phyloP scores from a whole-genome alignment of 192 early-diverging fungal species.

The Gigaspora rosea region DNA sequence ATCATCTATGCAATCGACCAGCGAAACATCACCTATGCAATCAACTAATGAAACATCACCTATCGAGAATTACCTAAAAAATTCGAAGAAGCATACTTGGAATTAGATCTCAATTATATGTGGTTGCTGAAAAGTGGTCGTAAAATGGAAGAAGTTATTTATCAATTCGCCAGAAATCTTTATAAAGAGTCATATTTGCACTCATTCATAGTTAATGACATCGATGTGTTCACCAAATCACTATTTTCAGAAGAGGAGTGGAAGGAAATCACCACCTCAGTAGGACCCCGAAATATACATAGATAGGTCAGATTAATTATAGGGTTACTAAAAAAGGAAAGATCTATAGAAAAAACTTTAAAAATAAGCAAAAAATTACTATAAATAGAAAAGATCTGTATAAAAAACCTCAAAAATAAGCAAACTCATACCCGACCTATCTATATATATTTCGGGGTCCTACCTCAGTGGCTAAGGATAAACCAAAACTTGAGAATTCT shows the following conservation, averaged over 20 bases:
- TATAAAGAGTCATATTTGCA: neutral
- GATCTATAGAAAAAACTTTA: no score
- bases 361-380: no score
- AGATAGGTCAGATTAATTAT: no score
- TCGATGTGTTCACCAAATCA: neutral
- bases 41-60: neutral
- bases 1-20: no score
- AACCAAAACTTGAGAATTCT: constrained; percentile 9
- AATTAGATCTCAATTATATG: constrained; percentile 14
- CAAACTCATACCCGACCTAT: no score
- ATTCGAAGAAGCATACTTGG: constrained; percentile 4
- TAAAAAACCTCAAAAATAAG: no score
- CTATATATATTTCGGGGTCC: no score
- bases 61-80: neutral
- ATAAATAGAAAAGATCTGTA: no score
- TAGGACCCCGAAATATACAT: no score
- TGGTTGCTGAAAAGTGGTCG: constrained; percentile 13
- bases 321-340: no score
- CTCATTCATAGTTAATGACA: constrained; percentile 19
- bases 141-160: constrained; percentile 4
- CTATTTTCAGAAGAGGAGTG: constrained; percentile 1
- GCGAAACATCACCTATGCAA: no score
- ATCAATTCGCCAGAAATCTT: constrained; percentile 14
- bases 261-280: constrained; percentile 9
- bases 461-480: neutral